Conservation (phyloP, 2,329 filamentous ascomycete genomes). For the Aspergillaceae sp. region DNA sequence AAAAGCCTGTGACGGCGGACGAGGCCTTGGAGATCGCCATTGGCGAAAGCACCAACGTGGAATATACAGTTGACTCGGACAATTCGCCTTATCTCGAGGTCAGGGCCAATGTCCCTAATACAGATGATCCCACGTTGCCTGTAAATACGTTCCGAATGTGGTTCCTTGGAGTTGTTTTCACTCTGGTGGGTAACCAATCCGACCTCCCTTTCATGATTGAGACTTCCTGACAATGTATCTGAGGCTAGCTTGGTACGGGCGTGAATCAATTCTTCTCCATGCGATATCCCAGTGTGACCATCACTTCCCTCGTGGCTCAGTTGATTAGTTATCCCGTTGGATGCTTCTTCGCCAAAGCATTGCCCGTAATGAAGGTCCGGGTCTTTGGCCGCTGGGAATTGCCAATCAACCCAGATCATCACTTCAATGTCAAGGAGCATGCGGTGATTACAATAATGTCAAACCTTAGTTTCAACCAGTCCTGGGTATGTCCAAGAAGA, state of each 20-base stretch:
- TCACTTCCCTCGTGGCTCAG: slow-evolving; percentile 39
- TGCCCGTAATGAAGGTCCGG: slow-evolving; percentile 28
- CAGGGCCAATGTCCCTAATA: slow-evolving; percentile 19
- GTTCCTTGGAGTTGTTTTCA: slow-evolving; percentile 37
- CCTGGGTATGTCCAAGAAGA: slow-evolving; percentile 8
- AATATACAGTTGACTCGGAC: slow-evolving; percentile 14
- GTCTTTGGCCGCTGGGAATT: slow-evolving; percentile 10
- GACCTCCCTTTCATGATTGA: neutral
- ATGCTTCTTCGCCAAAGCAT: slow-evolving; percentile 23
- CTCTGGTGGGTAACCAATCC: slow-evolving; percentile 20
- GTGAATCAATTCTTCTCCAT: slow-evolving; percentile 42
- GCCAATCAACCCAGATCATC: slow-evolving; percentile 34
- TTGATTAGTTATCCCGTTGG: slow-evolving; percentile 38
- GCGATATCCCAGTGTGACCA: slow-evolving; percentile 38
- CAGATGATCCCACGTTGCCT: slow-evolving; percentile 19
- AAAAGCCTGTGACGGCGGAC: slow-evolving; percentile 10
- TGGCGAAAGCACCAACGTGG: slow-evolving; percentile 6
- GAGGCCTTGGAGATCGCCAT: slow-evolving; percentile 15
- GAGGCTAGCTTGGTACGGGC: slow-evolving; percentile 25
- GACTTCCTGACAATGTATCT: neutral
- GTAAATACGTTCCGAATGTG: slow-evolving; percentile 31
- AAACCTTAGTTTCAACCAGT: slow-evolving; percentile 39
- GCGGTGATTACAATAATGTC: slow-evolving; percentile 40
- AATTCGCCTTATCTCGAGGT: slow-evolving; percentile 22
- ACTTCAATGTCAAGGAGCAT: slow-evolving; percentile 42